Conservation (phyloP, 75 land plant species). For the Selaginella moellendorffii region DNA sequence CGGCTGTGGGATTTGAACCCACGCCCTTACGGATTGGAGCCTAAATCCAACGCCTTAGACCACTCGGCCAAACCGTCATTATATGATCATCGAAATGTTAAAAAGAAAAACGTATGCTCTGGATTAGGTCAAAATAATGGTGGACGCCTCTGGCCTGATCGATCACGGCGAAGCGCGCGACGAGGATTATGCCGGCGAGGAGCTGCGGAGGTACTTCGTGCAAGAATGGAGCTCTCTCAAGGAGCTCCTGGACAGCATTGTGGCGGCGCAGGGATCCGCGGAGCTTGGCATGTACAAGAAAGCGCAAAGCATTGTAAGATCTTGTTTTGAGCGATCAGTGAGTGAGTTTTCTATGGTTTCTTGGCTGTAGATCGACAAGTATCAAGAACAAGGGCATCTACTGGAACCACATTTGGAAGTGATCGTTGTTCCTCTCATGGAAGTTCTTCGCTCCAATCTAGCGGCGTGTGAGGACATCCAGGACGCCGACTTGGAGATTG, state of each 20-base stretch:
- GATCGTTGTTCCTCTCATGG: conserved; percentile 77
- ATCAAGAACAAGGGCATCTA: conserved; percentile 92
- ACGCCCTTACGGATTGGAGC: no score
- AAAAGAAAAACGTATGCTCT: no score
- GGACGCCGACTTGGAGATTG: conserved; percentile 34
- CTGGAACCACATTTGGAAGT: conserved; percentile 80
- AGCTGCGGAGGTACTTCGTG: conserved; percentile 50
- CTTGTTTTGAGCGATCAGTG: background rate
- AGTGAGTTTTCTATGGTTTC: conserved; percentile 12
- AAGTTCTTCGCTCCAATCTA: conserved; percentile 38
- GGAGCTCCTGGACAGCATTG: conserved; percentile 44
- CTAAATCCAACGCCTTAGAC: no score
- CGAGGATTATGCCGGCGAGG: conserved; percentile 46
- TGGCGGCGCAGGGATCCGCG: conserved; percentile 35
- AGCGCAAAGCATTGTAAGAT: conserved; percentile 63
- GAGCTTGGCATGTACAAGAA: conserved; percentile 44
- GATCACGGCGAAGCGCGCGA: no score
- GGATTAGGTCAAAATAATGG: no score
- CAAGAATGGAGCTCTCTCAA: conserved; percentile 59
- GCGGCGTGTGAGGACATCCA: conserved; percentile 25
- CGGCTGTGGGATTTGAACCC: no score
- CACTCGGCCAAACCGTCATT: no score
- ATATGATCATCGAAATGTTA: no score
- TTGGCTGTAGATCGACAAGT: conserved; percentile 67
- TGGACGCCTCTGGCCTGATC: no score